Percentiles rank a stretch among this genome's conserved stretches.
These are phyloP conservation scores for Forsythia viridissima DNA, from an alignment of 257 asterid genomes.

Conservation along the genomic window DNA sequence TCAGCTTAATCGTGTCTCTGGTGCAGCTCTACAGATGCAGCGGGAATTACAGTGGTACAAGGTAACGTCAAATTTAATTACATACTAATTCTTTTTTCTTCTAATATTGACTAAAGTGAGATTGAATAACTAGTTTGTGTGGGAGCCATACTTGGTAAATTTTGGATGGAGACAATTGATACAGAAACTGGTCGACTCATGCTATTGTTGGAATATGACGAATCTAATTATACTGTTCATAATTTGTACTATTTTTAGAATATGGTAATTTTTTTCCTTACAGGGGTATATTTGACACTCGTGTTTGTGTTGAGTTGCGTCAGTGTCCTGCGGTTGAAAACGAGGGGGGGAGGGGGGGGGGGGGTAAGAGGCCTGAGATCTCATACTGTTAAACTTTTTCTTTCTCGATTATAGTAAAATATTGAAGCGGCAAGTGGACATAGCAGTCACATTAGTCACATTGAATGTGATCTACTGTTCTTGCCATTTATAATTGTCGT, in stretches of 20 bases:
- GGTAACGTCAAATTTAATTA: slow-evolving; percentile 21
- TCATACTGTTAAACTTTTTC: no score
- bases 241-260: no score
- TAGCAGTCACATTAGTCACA: no score
- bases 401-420: no score
- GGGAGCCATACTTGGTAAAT: neutral
- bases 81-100: neutral
- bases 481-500: neutral
- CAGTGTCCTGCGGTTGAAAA: no score
- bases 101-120: neutral
- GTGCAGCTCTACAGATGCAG: slow-evolving; percentile 53
- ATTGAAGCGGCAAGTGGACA: no score
- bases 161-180: neutral
- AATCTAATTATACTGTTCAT: neutral
- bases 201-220: neutral
- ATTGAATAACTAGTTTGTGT: neutral
- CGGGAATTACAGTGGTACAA: slow-evolving; percentile 45
- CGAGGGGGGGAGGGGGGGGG: no score
- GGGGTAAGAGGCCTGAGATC: no score
- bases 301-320: no score
- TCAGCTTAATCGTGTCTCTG: slow-evolving; percentile 34
- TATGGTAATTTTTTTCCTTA: no score
- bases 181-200: neutral
- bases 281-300: no score
- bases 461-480: no score